Conservation (phyloP, 1,139 yeast genomes). For the Debaryomyces sp. region DNA sequence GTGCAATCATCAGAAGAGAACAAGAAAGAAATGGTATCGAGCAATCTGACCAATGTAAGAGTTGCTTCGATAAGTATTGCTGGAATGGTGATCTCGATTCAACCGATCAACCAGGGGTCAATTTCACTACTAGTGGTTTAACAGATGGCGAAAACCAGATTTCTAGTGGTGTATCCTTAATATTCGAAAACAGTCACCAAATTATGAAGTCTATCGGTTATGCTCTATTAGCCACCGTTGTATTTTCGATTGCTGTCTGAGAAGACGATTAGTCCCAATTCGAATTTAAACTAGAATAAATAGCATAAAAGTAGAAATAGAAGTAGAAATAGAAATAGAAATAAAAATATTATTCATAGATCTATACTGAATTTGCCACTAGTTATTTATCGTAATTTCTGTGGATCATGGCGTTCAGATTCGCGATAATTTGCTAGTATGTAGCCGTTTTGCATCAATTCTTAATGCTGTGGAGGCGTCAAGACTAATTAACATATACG, state of each 20-base stretch:
- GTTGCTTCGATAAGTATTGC: slow-evolving; percentile 76
- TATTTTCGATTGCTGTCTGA: slow-evolving; percentile 7
- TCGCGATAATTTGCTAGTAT: neutral
- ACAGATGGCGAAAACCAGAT: slow-evolving; percentile 37
- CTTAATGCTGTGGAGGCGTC: neutral
- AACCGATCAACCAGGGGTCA: slow-evolving; percentile 27
- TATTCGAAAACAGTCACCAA: slow-evolving; percentile 6
- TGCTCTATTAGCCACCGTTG: slow-evolving; percentile 15
- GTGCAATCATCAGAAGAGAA: slow-evolving; percentile 85
- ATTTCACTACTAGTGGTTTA: slow-evolving; percentile 51
- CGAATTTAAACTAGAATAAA: neutral
- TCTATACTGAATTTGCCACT: neutral
- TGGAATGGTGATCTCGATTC: slow-evolving; percentile 65
- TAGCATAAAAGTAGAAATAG: neutral
- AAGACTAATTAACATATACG: neutral
- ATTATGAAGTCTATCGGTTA: slow-evolving; percentile 15
- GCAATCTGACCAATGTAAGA: slow-evolving; percentile 70
- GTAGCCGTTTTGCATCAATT: neutral
- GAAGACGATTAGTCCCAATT: neutral
- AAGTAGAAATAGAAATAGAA: neutral
- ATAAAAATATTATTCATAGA: neutral
- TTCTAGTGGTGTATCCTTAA: slow-evolving; percentile 18
- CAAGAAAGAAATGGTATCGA: slow-evolving; percentile 69
- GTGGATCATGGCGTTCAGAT: neutral
- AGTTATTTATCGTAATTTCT: neutral